Base-by-base conservation (phyloP, 1,284 basidiomycete species). In the Hypsizygus ulmarius region DNA sequence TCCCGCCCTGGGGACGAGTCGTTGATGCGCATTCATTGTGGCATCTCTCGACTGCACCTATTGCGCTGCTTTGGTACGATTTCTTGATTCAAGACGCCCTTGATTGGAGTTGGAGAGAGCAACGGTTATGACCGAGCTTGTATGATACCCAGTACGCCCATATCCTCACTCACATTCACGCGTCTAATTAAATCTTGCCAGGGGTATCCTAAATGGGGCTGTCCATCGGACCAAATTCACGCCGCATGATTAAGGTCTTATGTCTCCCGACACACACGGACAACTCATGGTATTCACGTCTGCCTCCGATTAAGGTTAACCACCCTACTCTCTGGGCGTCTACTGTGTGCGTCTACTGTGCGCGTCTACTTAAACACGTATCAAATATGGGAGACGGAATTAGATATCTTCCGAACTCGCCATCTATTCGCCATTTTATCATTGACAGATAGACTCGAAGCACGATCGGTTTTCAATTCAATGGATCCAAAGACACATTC, bases 21-120 rank as follows among this genome's bases (percentile, higher is more conserved):
- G 70, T 98, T n/a, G 97, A 99, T 62, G 93, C 96, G 0, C 97
- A 99, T 66, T 77, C 93, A 3, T 69, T 98, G 9, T 99, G 97
- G 97, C 97, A 99, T 69, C 70, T 90, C 2, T 79, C 84, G 2
- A 99, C 96, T 0, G 86, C 81, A 0, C 90, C 90, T 0, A 80
- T 99, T 39, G 81, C 84, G 2, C 63, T 77, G 42, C 74, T 81
- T 49, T 99, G 96, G 96, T 99, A 93, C 59, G 70, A 76, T 12
- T 95, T 94, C 61, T 64, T 93, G 32, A 61, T 88, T 3, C 64
- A 78, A 52, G 91, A 94, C 64, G 74, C 87, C 1, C 66, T 72
- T 41, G 84, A 90, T 54, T 60, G 64, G 9, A 72, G 73, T 43
- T 82, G 80, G 80, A 68, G 72, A 44, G 67, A 67, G 35, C 63